Evolutionary conservation across 1,139 yeast species (phyloP).

Genomic region (Pichia sp.): DNA sequence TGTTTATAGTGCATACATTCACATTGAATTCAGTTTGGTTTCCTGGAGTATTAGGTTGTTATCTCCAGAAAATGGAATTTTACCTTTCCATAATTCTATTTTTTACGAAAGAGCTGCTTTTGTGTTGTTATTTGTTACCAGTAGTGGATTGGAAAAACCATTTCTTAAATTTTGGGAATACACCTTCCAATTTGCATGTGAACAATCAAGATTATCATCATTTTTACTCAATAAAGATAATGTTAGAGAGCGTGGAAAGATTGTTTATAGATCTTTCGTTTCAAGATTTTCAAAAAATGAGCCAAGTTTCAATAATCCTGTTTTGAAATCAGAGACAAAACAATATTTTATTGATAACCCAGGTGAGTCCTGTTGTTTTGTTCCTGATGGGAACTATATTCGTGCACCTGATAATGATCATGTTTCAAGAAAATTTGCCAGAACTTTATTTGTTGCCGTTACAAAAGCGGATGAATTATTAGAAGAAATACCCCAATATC

Average conservation of each 20-base stretch:
- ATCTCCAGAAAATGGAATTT: conserved; percentile 15
- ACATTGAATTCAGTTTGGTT: conserved; percentile 66
- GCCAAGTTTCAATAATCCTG: conserved; percentile 58
- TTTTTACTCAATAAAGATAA: conserved; percentile 64
- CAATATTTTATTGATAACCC: conserved; percentile 35
- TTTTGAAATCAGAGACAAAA: conserved; percentile 39
- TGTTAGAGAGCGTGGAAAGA: conserved; percentile 68
- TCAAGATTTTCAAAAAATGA: conserved; percentile 29
- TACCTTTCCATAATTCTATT: conserved; percentile 19
- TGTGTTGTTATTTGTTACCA: conserved; percentile 14
- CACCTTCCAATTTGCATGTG: conserved; percentile 50
- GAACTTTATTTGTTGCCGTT: conserved; percentile 69
- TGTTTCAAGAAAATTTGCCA: conserved; percentile 55
- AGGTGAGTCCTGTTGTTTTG: conserved; percentile 41
- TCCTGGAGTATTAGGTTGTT: conserved; percentile 37
- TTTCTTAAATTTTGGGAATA: conserved; percentile 47
- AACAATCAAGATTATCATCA: conserved; percentile 62
- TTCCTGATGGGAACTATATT: conserved; percentile 72
- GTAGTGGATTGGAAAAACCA: conserved; percentile 3
- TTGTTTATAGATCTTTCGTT: conserved; percentile 45
- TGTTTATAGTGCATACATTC: conserved; percentile 67
- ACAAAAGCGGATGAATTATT: conserved; percentile 68
- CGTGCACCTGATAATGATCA: conserved; percentile 85
- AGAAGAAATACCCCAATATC: conserved; percentile 31
- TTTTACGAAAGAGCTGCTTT: conserved; percentile 7